phyloP scores from a whole-genome alignment of 2,329 filamentous ascomycete genomes.

The Hypoxylon sp. region DNA sequence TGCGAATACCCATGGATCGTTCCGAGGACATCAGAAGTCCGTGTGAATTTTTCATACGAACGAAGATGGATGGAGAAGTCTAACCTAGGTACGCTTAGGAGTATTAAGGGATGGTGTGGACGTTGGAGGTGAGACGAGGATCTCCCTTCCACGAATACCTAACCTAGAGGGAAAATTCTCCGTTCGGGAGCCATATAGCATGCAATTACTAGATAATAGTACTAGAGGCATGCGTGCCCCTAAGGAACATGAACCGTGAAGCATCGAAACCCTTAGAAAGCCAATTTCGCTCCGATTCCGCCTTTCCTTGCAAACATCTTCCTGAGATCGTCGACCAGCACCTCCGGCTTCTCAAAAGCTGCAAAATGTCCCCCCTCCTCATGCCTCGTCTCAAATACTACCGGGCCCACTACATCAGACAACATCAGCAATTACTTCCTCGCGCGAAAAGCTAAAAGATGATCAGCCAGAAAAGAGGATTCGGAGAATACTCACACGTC shows the following conservation, averaged over 20 bases:
- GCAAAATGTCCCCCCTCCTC: conserved; percentile 65
- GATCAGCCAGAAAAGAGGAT: neutral
- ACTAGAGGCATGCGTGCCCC: neutral
- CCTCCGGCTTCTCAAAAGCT: conserved; percentile 64
- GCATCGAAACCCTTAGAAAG: neutral
- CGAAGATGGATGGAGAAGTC: neutral
- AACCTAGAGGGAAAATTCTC: too few relatives aligned
- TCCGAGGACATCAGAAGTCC: neutral
- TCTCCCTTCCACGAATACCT: too few relatives aligned
- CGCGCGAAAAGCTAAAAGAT: neutral
- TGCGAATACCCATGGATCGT: neutral
- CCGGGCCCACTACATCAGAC: conserved; percentile 57
- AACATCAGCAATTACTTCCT: neutral
- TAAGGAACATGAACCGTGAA: neutral
- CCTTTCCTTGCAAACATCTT: conserved; percentile 61
- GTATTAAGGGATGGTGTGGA: neutral
- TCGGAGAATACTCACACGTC: conserved; percentile 49
- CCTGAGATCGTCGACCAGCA: conserved; percentile 61
- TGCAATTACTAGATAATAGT: neutral
- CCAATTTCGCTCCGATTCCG: conserved; percentile 24
- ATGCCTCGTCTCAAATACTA: conserved; percentile 64
- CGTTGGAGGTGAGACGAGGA: neutral
- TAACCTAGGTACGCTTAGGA: neutral
- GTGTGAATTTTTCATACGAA: neutral
- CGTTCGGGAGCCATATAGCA: neutral